A percentile compares a stretch with the other conserved stretches of the same genome.
phyloP scores from a whole-genome alignment of 2,329 filamentous ascomycete genomes.

The Aspergillus sp. region DNA sequence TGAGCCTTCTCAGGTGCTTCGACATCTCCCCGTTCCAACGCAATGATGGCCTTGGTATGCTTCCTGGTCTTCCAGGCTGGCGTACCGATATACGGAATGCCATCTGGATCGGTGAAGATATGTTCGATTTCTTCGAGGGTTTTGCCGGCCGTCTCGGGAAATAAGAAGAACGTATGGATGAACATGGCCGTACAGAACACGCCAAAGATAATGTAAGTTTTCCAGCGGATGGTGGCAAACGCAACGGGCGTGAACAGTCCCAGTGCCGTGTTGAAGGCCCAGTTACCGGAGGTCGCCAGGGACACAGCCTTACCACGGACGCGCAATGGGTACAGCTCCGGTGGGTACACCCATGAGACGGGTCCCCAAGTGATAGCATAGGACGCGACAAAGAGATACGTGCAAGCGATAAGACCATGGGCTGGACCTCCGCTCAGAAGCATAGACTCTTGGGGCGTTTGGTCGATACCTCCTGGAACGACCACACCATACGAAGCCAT shows the following conservation, averaged over 20 bases:
- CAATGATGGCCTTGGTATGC: constrained; percentile 7
- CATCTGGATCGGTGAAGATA: constrained; percentile 48
- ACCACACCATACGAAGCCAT: constrained; percentile 29
- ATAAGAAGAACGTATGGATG: constrained; percentile 56
- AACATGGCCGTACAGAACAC: constrained; percentile 59
- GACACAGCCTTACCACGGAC: constrained; percentile 55
- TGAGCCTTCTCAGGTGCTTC: constrained; percentile 2
- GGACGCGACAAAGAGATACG: constrained; percentile 54
- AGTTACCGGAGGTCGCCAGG: constrained; percentile 51
- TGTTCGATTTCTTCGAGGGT: constrained; percentile 69
- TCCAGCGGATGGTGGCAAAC: constrained; percentile 43
- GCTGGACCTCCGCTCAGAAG: constrained; percentile 39
- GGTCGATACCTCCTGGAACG: constrained; percentile 34
- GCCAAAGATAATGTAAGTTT: constrained; percentile 63
- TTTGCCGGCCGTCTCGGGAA: constrained; percentile 62
- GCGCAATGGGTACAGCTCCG: constrained; percentile 44
- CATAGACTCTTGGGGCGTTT: constrained; percentile 31
- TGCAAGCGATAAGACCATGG: constrained; percentile 59
- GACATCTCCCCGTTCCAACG: constrained; percentile 14
- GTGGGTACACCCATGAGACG: constrained; percentile 49
- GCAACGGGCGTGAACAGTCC: constrained; percentile 44
- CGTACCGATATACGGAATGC: constrained; percentile 21
- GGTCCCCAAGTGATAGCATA: constrained; percentile 58
- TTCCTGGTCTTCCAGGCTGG: constrained; percentile 35
- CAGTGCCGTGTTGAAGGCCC: constrained; percentile 46